Percentiles rank a stretch among this genome's conserved stretches.
phyloP scores from a whole-genome alignment of 2,329 filamentous ascomycete species.

The Talaromyces marneffei region DNA sequence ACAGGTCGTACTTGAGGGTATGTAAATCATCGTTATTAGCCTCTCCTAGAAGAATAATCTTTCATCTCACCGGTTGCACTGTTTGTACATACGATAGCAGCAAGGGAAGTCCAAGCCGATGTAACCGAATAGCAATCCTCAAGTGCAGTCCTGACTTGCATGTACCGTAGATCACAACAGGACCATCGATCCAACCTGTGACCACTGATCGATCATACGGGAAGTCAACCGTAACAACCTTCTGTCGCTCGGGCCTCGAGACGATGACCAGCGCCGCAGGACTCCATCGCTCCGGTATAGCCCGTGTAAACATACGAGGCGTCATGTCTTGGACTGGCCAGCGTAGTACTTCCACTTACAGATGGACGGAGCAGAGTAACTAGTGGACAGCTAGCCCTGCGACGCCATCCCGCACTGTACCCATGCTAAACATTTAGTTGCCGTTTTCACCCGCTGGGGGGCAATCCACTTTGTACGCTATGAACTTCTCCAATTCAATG shows the following conservation, averaged over 20 bases:
- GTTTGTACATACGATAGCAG: not conserved
- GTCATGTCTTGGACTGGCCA: not conserved
- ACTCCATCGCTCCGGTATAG: not conserved
- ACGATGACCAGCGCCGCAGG: not conserved
- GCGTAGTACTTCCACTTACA: not conserved
- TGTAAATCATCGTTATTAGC: not conserved
- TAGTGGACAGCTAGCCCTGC: not conserved
- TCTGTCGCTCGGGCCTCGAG: not conserved
- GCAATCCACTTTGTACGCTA: conserved; percentile 1
- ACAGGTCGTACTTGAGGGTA: not conserved
- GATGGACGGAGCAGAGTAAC: not conserved
- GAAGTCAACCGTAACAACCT: not conserved
- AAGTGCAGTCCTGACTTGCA: not conserved
- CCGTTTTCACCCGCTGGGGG: conserved; percentile 9
- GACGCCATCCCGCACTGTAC: conserved; percentile 1
- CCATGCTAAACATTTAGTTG: conserved; percentile 2
- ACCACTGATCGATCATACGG: not conserved
- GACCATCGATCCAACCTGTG: not conserved
- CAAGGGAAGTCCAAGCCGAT: not conserved
- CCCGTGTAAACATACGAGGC: not conserved
- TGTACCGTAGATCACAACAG: conserved; percentile 3
- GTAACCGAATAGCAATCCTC: not conserved
- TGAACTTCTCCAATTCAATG: not conserved
- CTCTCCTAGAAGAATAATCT: not conserved
- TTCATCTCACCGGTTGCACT: not conserved